These are phyloP conservation scores for Endoconidiophora laricicola DNA, from an alignment of 2,329 filamentous ascomycete species.

Conservation along the genomic window DNA sequence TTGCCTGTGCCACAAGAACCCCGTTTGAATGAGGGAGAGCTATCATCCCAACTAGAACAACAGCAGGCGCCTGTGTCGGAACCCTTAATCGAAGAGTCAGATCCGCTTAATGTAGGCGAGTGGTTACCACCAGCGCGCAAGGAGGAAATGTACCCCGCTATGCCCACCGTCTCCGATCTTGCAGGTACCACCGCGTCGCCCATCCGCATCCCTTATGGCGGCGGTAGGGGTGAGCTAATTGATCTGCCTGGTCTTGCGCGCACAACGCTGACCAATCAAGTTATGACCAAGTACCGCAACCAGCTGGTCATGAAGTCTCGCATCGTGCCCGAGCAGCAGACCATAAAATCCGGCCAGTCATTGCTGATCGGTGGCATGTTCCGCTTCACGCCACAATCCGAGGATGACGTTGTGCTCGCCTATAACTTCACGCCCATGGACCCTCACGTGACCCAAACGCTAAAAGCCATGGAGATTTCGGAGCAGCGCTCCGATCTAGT, in stretches of 20 bases:
- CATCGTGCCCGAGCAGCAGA: conserved; percentile 53
- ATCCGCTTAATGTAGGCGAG: conserved; percentile 25
- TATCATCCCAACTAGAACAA: background rate
- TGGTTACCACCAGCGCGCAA: conserved; percentile 62
- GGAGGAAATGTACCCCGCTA: conserved; percentile 60
- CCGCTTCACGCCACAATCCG: conserved; percentile 60
- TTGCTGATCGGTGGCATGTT: conserved; percentile 75
- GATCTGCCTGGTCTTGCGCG: conserved; percentile 78
- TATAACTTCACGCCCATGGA: conserved; percentile 73
- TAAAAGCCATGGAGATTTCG: conserved; percentile 65
- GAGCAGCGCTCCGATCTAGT: conserved; percentile 39
- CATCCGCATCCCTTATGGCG: conserved; percentile 80
- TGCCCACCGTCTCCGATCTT: conserved; percentile 73
- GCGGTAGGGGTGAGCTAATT: conserved; percentile 74
- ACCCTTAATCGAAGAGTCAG: conserved; percentile 14
- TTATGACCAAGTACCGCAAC: conserved; percentile 46
- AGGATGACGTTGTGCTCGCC: conserved; percentile 50
- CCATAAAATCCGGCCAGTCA: conserved; percentile 60
- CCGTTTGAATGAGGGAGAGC: background rate
- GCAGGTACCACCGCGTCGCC: conserved; percentile 91
- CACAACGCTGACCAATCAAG: conserved; percentile 52
- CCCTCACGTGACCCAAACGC: conserved; percentile 59
- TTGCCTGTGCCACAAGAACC: background rate
- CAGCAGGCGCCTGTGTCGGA: background rate
- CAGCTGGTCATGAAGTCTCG: conserved; percentile 66